A percentile compares a stretch with the other conserved stretches of the same genome.
These are phyloP conservation scores for Vitis hybrid DNA, from an alignment of 177 flowering plant genomes.

Conservation along the genomic window DNA sequence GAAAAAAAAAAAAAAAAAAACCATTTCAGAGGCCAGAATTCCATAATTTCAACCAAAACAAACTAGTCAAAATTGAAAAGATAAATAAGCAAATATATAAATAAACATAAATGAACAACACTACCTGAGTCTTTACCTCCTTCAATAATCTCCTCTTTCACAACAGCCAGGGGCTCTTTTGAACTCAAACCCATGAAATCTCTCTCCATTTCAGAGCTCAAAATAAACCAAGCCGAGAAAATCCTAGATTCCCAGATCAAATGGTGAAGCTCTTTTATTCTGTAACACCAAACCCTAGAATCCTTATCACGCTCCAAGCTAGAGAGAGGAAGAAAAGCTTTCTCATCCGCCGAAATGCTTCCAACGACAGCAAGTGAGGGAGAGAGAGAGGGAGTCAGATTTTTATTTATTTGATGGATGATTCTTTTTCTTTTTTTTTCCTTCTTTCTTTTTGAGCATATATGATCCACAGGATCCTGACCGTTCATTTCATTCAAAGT, in stretches of 20 bases:
- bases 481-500: slow-evolving; percentile 17
- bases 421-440: no score
- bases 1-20: neutral
- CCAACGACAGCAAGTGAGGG: slow-evolving; percentile 6
- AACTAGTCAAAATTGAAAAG: neutral
- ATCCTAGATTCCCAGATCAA: slow-evolving; percentile 9
- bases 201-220: slow-evolving; percentile 49
- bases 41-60: neutral
- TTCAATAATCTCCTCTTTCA: slow-evolving; percentile 42
- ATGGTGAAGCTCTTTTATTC: neutral
- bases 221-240: neutral
- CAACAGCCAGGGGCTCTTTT: slow-evolving; percentile 31
- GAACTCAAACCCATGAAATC: slow-evolving; percentile 61
- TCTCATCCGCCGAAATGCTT: slow-evolving; percentile 11
- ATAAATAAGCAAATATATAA: neutral
- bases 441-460: neutral
- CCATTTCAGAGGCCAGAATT: neutral
- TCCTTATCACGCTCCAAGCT: neutral
- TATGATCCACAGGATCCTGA: slow-evolving; percentile 11
- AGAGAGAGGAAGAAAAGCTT: slow-evolving; percentile 4
- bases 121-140: slow-evolving; percentile 28
- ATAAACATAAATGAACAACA: neutral
- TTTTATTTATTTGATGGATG: neutral
- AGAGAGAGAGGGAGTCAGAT: slow-evolving; percentile 4
- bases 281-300: slow-evolving; percentile 5